Percentiles rank a stretch among this genome's conserved stretches.
Evolutionary conservation across 441 rosid species (phyloP).

Genomic region (Omphalea diandra): DNA sequence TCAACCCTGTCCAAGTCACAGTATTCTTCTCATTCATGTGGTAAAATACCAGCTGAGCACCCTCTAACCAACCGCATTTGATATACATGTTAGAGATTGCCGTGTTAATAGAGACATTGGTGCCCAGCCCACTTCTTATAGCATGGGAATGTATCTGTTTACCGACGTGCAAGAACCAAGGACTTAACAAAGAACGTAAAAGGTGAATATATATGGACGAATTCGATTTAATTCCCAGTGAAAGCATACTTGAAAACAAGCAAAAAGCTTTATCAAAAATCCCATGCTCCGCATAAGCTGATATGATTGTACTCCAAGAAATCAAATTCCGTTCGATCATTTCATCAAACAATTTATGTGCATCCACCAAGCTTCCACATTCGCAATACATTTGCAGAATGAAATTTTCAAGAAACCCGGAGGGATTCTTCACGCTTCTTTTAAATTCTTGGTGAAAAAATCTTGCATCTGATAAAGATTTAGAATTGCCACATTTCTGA

Average conservation of each 20-base stretch:
- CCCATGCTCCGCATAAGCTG: slow-evolving; percentile 46
- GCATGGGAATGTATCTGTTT: slow-evolving; percentile 63
- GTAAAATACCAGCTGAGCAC: slow-evolving; percentile 60
- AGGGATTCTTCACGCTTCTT: slow-evolving; percentile 29
- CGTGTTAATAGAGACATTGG: slow-evolving; percentile 56
- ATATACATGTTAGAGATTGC: slow-evolving; percentile 55
- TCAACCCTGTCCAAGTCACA: slow-evolving; percentile 69
- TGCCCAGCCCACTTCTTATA: slow-evolving; percentile 46
- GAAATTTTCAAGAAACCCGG: slow-evolving; percentile 44
- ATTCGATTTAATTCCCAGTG: slow-evolving; percentile 35
- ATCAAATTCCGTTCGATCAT: slow-evolving; percentile 45
- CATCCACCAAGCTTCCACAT: slow-evolving; percentile 56
- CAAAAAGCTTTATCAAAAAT: slow-evolving; percentile 35
- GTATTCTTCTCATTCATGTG: slow-evolving; percentile 33
- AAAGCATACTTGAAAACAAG: slow-evolving; percentile 42
- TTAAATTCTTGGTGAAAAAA: slow-evolving; percentile 42
- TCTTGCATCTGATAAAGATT: slow-evolving; percentile 48
- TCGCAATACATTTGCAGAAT: slow-evolving; percentile 48
- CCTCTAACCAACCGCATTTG: slow-evolving; percentile 36
- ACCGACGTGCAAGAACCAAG: slow-evolving; percentile 40
- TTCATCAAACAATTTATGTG: slow-evolving; percentile 59
- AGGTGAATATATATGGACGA: slow-evolving; percentile 39
- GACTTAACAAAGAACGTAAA: slow-evolving; percentile 41
- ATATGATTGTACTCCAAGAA: slow-evolving; percentile 49
- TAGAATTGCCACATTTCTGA: slow-evolving; percentile 42